Base-by-base conservation (phyloP, 768 basidiomycete genomes). In the Hygrocybe punicea region DNA sequence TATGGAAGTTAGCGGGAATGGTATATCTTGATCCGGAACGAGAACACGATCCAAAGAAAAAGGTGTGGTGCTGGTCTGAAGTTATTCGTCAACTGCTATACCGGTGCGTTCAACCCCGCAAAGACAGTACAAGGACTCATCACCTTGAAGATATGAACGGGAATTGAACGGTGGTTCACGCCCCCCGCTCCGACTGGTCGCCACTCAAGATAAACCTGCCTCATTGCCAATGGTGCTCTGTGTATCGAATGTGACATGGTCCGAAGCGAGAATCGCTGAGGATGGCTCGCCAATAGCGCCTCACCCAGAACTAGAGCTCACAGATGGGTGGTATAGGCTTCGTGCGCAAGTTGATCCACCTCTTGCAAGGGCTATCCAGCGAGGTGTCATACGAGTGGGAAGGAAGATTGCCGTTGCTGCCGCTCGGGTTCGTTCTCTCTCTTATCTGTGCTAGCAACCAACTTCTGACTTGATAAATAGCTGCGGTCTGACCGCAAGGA, bases 271-370 rank as follows among this genome's bases (percentile, higher is more conserved):
- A 3, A 57, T 71, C 2, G 69, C 73, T 23, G 74, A 78, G 1
- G 72, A 79, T 29, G 74, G 74, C 3, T 51, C 69, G 17, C 63
- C 73, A 4, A 63, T 71, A 24, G 73, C 73, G 21, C 66, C 74
- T 2, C 70, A 77, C 62, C 81, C 86, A 0, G 82, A 85, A 60
- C 71, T 99, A 6, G 97, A 98, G 70, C 74, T 98, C n/a, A 94
- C 93, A 1, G 97, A 99, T 67, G 97, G 97, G 13, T 99, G 97
- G 97, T 99, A 99, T 65, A 76, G 86, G 25, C 76, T 98, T 6
- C 83, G 85, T 13, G 90, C 93, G 0, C 78, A 79, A 46, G 77
- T 91, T 11, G 97, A 98, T 69, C 72, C 73, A 17, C 81, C 89
- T 3, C 76, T 99, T 19, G 78, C 78, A 2, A 80, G 87, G 44